Percentiles rank a stretch among this genome's conserved stretches.
Conservation (phyloP, 2,329 filamentous ascomycete species). For the Ophiognomonia clavigignenti-juglandacearum region DNA sequence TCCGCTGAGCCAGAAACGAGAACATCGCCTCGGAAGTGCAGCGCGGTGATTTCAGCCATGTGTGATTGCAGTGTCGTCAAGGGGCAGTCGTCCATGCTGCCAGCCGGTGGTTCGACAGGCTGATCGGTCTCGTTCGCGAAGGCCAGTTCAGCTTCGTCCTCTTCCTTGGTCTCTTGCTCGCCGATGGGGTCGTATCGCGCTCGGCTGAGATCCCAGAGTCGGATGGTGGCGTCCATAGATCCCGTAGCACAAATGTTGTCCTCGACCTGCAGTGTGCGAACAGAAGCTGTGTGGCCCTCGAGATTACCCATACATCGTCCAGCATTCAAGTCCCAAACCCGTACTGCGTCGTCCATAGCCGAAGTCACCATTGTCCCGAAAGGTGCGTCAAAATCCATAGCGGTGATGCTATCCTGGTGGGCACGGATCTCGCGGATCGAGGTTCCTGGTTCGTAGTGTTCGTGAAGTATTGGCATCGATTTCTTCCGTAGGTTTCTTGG, state of each 20-base stretch:
- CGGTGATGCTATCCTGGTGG: conserved; percentile 82
- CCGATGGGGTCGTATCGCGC: conserved; percentile 75
- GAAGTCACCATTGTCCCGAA: conserved; percentile 94
- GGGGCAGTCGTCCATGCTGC: conserved; percentile 83
- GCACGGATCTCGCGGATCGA: conserved; percentile 84
- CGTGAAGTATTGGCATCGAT: conserved; percentile 92
- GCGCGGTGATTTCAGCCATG: conserved; percentile 87
- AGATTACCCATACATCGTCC: conserved; percentile 87
- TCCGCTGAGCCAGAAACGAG: conserved; percentile 94
- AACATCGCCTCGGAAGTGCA: conserved; percentile 84
- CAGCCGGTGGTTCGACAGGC: conserved; percentile 64
- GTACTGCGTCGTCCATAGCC: conserved; percentile 86
- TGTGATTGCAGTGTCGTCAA: conserved; percentile 87
- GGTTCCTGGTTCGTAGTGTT: conserved; percentile 87
- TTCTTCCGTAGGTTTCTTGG: conserved; percentile 61
- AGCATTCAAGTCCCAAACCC: conserved; percentile 94
- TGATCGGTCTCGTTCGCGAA: conserved; percentile 68
- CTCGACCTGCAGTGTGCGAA: conserved; percentile 86
- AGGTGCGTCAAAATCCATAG: conserved; percentile 93
- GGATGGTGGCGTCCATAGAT: conserved; percentile 89
- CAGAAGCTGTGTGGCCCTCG: conserved; percentile 92
- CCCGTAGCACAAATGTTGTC: conserved; percentile 95
- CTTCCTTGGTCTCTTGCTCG: conserved; percentile 53
- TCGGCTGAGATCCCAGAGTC: conserved; percentile 89
- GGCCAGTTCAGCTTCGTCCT: conserved; percentile 62